Evolutionary conservation across 2,329 filamentous ascomycete species (phyloP).

Genomic region (Diaporthe citrichinensis): DNA sequence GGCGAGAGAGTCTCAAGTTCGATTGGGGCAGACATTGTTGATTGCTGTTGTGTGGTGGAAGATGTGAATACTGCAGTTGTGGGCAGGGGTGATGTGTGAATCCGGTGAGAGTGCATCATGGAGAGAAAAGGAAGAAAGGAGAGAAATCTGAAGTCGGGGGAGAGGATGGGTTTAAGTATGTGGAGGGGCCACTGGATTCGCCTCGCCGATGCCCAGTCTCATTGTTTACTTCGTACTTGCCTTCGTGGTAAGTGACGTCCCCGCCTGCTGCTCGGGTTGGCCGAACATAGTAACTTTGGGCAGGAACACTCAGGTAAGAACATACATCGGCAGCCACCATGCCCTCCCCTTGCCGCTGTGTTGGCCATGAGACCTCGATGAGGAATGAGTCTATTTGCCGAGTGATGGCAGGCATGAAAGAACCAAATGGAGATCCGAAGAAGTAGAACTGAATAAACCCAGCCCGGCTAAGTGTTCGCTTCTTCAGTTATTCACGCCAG

Average conservation of each 20-base stretch:
- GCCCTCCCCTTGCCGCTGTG: too few relatives aligned
- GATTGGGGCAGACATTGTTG: not conserved
- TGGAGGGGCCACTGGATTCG: not conserved
- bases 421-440: too few relatives aligned
- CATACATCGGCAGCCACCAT: too few relatives aligned
- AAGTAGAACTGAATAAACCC: too few relatives aligned
- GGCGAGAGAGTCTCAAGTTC: not conserved
- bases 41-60: not conserved
- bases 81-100: not conserved
- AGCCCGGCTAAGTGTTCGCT: too few relatives aligned
- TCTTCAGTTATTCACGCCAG: too few relatives aligned
- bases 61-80: not conserved
- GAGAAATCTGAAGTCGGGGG: not conserved
- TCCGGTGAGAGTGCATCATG: slow-evolving; percentile 9
- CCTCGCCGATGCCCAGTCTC: too few relatives aligned
- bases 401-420: too few relatives aligned
- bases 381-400: too few relatives aligned
- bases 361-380: too few relatives aligned
- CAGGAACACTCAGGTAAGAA: too few relatives aligned
- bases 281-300: not conserved
- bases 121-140: slow-evolving; percentile 6
- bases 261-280: not conserved
- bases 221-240: slow-evolving; percentile 12
- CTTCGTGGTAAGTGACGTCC: not conserved
- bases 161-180: not conserved